Conservation (phyloP, 805 yeast genomes). For the Monosporozyma unispora region DNA sequence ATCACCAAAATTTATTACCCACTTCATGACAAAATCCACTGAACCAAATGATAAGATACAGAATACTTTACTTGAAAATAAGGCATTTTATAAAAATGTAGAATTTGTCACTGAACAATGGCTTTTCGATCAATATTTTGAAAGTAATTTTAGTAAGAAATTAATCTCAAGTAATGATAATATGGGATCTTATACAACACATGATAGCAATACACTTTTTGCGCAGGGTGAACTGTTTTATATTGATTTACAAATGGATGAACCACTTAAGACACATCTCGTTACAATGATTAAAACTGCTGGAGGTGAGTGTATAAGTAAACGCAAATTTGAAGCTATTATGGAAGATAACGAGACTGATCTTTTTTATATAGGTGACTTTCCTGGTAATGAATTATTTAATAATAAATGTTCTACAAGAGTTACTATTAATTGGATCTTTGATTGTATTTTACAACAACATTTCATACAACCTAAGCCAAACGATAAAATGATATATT, state of each 20-base stretch:
- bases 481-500: not conserved
- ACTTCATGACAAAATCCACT: slow-evolving; percentile 47
- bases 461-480: not conserved
- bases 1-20: slow-evolving; percentile 58
- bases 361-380: not conserved
- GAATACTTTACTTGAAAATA: too few relatives aligned
- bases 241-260: not conserved
- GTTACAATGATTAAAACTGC: not conserved
- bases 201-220: too few relatives aligned
- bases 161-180: too few relatives aligned
- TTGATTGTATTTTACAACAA: not conserved
- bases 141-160: slow-evolving; percentile 16
- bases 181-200: too few relatives aligned
- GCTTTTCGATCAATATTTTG: slow-evolving; percentile 39
- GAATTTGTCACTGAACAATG: slow-evolving; percentile 66
- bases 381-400: not conserved
- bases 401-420: too few relatives aligned
- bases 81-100: too few relatives aligned
- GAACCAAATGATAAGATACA: slow-evolving; percentile 47
- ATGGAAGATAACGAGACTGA: too few relatives aligned
- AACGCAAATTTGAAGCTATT: too few relatives aligned
- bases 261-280: not conserved
- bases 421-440: not conserved
- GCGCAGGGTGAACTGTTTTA: not conserved
- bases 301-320: slow-evolving; percentile 18